These are phyloP conservation scores for Amniculicola lignicola DNA, from an alignment of 495 filamentous ascomycete species.

Conservation along the genomic window DNA sequence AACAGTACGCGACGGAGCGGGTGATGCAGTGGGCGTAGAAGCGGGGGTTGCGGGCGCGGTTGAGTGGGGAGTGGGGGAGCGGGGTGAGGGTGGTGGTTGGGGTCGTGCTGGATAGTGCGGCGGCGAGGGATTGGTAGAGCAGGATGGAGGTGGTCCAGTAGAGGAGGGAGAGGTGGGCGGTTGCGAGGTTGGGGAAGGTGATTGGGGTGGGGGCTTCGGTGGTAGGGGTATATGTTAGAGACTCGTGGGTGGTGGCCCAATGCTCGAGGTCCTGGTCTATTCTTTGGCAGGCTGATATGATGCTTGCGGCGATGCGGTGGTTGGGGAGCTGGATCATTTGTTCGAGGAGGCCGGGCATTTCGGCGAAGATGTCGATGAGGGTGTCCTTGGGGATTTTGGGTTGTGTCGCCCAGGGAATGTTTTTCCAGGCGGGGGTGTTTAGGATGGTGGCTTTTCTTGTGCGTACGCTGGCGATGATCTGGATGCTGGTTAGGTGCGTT, in stretches of 20 bases:
- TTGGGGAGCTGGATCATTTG: not conserved
- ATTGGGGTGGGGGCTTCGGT: not conserved
- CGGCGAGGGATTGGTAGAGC: not conserved
- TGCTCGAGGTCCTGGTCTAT: not conserved
- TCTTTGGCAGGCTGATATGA: not conserved
- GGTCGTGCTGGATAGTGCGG: too few relatives aligned
- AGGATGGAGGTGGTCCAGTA: not conserved
- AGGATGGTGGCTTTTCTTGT: not conserved
- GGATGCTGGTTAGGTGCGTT: not conserved
- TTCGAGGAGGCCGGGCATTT: not conserved
- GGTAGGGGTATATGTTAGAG: not conserved
- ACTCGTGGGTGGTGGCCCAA: not conserved
- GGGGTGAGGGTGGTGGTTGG: too few relatives aligned
- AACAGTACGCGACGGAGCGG: not conserved
- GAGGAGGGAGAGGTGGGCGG: not conserved
- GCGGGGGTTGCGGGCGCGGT: not conserved
- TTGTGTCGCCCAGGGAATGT: not conserved
- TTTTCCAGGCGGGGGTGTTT: constrained; percentile 4
- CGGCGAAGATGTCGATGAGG: constrained; percentile 1
- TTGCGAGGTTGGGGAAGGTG: not conserved
- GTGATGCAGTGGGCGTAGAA: constrained; percentile 1
- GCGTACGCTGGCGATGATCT: not conserved
- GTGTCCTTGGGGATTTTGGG: constrained; percentile 5
- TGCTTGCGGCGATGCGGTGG: not conserved
- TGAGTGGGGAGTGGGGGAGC: not conserved